phyloP scores from a whole-genome alignment of 225 moss, liverwort and hornwort species.

The Pseudisothecium myosuroides region DNA sequence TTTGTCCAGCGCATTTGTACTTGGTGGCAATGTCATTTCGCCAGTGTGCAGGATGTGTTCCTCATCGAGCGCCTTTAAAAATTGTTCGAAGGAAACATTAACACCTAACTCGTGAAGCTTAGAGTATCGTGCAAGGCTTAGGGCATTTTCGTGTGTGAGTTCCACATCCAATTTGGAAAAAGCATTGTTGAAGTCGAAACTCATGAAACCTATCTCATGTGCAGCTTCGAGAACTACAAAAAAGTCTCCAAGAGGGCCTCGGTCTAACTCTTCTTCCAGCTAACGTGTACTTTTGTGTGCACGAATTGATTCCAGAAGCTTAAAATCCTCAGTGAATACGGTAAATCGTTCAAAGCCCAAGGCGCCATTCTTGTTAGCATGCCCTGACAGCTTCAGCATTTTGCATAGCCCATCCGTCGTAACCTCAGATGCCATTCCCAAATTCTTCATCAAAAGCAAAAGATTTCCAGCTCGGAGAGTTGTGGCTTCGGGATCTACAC shows the following conservation, averaged over 20 bases:
- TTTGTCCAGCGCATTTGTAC: neutral
- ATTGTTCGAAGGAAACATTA: neutral
- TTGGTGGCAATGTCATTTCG: neutral
- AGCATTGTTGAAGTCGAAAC: neutral
- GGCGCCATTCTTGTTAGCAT: neutral
- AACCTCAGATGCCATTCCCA: neutral
- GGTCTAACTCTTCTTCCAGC: neutral
- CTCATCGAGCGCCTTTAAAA: neutral
- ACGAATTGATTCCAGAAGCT: neutral
- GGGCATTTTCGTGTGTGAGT: neutral
- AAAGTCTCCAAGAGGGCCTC: neutral
- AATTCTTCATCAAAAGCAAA: neutral
- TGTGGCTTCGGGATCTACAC: neutral
- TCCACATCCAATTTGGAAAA: neutral
- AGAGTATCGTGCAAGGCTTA: neutral
- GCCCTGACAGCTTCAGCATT: neutral
- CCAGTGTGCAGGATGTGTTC: neutral
- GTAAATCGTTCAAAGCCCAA: neutral
- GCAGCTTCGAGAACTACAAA: neutral
- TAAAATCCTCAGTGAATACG: neutral
- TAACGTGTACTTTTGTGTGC: neutral
- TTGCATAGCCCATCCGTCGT: neutral
- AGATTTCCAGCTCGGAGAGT: neutral
- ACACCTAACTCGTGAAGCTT: neutral
- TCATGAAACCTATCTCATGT: neutral